These are phyloP conservation scores for Psidium friedrichsthalianum DNA, from an alignment of 345 rosid species.

Conservation along the genomic window DNA sequence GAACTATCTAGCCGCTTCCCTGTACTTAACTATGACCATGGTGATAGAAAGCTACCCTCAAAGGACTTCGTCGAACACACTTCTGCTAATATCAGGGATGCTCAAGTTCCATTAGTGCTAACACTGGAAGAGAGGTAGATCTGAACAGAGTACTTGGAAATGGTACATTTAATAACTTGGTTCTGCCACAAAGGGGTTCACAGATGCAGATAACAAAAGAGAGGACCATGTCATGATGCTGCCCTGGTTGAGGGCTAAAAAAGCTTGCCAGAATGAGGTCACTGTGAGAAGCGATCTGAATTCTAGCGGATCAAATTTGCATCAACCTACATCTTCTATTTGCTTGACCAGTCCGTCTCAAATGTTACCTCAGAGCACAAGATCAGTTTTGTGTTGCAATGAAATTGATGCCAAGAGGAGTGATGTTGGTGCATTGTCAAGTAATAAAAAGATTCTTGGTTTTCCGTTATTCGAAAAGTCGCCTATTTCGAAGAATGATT, in stretches of 20 bases:
- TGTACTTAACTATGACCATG: conserved; percentile 10
- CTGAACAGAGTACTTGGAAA: conserved; percentile 36
- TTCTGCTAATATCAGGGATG: neutral
- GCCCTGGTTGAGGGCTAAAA: conserved; percentile 62
- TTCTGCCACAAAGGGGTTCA: conserved; percentile 1
- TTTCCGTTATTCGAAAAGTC: conserved; percentile 32
- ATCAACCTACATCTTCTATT: conserved; percentile 18
- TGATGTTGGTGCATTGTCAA: conserved; percentile 18
- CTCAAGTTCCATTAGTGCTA: conserved; percentile 17
- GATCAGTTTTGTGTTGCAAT: conserved; percentile 27
- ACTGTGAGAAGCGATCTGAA: conserved; percentile 35
- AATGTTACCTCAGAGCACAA: conserved; percentile 20
- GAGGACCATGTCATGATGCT: conserved; percentile 25
- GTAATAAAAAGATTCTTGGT: conserved; percentile 47
- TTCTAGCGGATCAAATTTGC: conserved; percentile 14
- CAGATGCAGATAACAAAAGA: conserved; percentile 34
- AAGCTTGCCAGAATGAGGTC: conserved; percentile 19
- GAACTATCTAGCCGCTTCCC: conserved; percentile 5
- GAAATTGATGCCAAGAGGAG: conserved; percentile 17
- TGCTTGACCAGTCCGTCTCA: conserved; percentile 11
- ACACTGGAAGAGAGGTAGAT: conserved; percentile 25
- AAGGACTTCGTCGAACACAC: neutral
- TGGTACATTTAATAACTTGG: conserved; percentile 23
- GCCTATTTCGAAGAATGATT: conserved; percentile 23
- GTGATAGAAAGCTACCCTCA: neutral